Conservation (phyloP, 495 filamentous ascomycete species). For the Aspergillus heteromorphus region DNA sequence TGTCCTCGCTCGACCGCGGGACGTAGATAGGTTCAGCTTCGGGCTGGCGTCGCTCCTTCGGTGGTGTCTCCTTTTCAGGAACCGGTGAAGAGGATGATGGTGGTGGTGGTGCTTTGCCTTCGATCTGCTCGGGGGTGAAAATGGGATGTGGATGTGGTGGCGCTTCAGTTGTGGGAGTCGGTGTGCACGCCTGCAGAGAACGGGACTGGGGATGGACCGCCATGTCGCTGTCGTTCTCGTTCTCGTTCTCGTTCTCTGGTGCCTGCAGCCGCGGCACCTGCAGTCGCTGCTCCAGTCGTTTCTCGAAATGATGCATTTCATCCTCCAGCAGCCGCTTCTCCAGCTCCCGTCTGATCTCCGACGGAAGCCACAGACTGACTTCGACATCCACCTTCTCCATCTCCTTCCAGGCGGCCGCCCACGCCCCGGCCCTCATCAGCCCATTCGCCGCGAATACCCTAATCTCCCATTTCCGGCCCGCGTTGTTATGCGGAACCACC, state of each 20-base stretch:
- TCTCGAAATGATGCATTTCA: neutral
- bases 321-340: conserved; percentile 36
- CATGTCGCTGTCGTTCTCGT: too few species aligned
- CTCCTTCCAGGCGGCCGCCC: conserved; percentile 89
- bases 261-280: conserved; percentile 15
- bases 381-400: conserved; percentile 98
- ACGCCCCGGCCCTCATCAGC: conserved; percentile 84
- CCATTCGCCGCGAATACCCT: conserved; percentile 92
- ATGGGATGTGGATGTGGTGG: neutral
- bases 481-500: conserved; percentile 44
- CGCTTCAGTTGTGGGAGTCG: neutral
- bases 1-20: conserved; percentile 17
- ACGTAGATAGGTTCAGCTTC: conserved; percentile 1
- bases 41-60: conserved; percentile 2
- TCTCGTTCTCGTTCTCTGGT: conserved; percentile 3
- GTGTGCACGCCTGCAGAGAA: neutral
- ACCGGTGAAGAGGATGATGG: too few species aligned
- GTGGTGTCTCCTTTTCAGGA: neutral
- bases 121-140: neutral
- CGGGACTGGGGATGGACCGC: neutral
- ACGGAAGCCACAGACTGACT: conserved; percentile 65
- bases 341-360: conserved; percentile 43
- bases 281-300: conserved; percentile 3
- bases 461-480: conserved; percentile 66
- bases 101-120: too few species aligned